Conservation (phyloP, 306 rosid genomes). For the Cucumis melo region DNA sequence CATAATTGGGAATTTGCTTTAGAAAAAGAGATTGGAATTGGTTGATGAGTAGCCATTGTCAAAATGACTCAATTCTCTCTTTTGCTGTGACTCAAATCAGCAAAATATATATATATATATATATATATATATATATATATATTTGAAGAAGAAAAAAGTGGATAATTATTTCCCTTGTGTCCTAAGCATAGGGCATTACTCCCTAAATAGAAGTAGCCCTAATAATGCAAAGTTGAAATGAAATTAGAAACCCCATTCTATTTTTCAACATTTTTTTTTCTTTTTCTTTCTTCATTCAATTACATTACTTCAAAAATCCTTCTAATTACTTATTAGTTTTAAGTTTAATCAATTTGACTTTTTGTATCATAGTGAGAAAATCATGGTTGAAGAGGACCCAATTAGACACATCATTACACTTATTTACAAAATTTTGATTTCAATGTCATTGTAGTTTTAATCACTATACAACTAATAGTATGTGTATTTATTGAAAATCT, state of each 20-base stretch:
- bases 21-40: constrained; percentile 20
- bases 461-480: not conserved
- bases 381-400: not conserved
- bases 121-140: not conserved
- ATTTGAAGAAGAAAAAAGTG: not conserved
- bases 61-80: constrained; percentile 14
- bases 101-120: not conserved
- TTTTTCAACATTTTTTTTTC: not conserved
- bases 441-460: not conserved
- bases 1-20: constrained; percentile 34
- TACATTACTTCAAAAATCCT: not conserved
- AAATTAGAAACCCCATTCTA: not conserved
- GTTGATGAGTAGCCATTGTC: constrained; percentile 32
- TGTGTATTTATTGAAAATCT: not conserved
- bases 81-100: not conserved
- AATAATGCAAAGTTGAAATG: not conserved
- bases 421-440: not conserved
- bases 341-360: not conserved
- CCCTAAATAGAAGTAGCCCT: not conserved
- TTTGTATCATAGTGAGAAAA: not conserved
- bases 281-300: not conserved
- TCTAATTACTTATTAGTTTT: not conserved
- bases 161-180: constrained; percentile 2
- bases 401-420: too few species aligned
- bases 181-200: constrained; percentile 9